Percentiles rank a stretch among this genome's conserved stretches.
phyloP scores from a whole-genome alignment of 202 grass and related monocot species.

The Schoenoplectus triqueter region DNA sequence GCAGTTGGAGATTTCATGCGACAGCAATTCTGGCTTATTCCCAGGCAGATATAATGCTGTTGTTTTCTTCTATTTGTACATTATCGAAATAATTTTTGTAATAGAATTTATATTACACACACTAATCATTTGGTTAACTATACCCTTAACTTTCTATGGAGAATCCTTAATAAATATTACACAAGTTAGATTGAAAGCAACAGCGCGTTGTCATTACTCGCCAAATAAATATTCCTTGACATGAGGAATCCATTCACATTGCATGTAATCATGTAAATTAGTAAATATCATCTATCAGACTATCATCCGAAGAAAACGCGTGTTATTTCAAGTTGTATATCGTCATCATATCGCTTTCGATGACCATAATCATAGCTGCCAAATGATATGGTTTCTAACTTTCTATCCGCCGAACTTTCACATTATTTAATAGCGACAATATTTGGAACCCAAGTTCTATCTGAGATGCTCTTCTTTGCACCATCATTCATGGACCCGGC shows the following conservation, averaged over 20 bases:
- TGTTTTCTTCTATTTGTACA: conserved; percentile 23
- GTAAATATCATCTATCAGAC: background rate
- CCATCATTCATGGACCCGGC: background rate
- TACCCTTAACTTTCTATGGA: background rate
- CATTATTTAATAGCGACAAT: too few species aligned
- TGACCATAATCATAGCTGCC: background rate
- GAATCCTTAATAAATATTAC: background rate
- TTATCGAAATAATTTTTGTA: background rate
- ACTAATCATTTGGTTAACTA: conserved; percentile 24
- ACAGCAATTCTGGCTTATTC: conserved; percentile 18
- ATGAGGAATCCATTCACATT: conserved; percentile 23
- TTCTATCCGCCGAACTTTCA: background rate
- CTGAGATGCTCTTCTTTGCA: too few species aligned
- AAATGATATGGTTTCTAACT: background rate
- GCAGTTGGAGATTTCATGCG: conserved; percentile 26
- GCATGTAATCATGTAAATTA: background rate
- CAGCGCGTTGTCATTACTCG: background rate
- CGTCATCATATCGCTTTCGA: background rate
- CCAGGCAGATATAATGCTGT: background rate
- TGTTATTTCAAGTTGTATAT: background rate
- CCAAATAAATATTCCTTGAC: conserved; percentile 20
- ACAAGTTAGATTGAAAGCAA: conserved; percentile 15
- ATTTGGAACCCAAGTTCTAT: too few species aligned
- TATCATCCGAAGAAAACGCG: background rate
- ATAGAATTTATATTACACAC: background rate